Conservation (phyloP, 2,329 filamentous ascomycete genomes). For the Gremmenia infestans region DNA sequence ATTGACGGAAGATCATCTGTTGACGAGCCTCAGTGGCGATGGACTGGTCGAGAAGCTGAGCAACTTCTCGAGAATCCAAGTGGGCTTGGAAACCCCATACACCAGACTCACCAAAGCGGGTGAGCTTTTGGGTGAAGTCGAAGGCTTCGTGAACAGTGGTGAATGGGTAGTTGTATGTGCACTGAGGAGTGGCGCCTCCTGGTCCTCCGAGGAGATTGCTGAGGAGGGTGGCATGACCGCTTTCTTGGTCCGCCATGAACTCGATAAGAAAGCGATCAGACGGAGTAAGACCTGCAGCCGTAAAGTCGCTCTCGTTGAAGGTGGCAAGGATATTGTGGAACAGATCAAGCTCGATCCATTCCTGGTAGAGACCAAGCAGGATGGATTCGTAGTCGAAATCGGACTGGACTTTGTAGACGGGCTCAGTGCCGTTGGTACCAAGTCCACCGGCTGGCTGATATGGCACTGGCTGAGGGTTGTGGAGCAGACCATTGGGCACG, state of each 20-base stretch:
- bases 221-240: conserved; percentile 71
- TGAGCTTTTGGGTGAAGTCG: conserved; percentile 83
- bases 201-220: conserved; percentile 68
- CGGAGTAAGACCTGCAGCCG: conserved; percentile 59
- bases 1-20: conserved; percentile 80
- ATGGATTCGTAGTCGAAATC: conserved; percentile 78
- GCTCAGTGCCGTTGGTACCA: conserved; percentile 71
- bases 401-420: conserved; percentile 71
- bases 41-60: conserved; percentile 66
- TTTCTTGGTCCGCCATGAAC: conserved; percentile 74
- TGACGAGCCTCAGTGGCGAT: conserved; percentile 77
- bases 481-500: conserved; percentile 63
- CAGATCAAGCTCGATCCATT: conserved; percentile 80
- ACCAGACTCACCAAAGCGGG: conserved; percentile 72
- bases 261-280: conserved; percentile 67
- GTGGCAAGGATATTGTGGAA: conserved; percentile 71
- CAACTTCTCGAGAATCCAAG: conserved; percentile 69
- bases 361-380: conserved; percentile 71
- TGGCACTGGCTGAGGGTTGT: conserved; percentile 63
- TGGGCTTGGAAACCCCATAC: conserved; percentile 79
- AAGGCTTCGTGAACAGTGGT: conserved; percentile 70
- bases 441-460: conserved; percentile 69
- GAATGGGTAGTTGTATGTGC: conserved; percentile 78
- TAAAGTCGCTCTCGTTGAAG: conserved; percentile 66
- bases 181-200: conserved; percentile 61